phyloP scores from a whole-genome alignment of 73 alveolate genomes.

The Urostyla sp. region DNA sequence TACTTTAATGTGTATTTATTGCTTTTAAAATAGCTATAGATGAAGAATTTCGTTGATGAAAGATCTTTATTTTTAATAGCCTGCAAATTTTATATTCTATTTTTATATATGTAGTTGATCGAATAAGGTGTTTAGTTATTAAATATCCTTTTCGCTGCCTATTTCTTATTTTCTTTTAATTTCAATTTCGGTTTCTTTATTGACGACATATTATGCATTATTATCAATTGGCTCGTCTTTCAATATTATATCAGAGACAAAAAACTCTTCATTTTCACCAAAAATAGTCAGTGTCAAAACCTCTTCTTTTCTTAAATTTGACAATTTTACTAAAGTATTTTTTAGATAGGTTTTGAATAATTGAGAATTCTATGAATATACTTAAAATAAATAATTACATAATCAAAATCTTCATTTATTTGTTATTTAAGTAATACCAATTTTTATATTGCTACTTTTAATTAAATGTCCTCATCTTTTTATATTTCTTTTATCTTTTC shows the following conservation, averaged over 20 bases:
- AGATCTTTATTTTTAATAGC: conserved; percentile 7
- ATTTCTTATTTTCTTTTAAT: neutral
- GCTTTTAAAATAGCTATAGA: neutral
- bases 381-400: neutral
- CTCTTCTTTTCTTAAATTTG: conserved; percentile 23
- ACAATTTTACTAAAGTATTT: neutral
- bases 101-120: neutral
- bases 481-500: too few species aligned
- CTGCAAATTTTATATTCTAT: conserved; percentile 9
- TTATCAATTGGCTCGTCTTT: neutral
- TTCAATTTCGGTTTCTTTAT: conserved; percentile 23
- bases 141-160: conserved; percentile 14
- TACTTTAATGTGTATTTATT: neutral
- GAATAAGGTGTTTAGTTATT: neutral
- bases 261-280: conserved; percentile 42
- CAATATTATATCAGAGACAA: neutral
- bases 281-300: conserved; percentile 19
- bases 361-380: conserved; percentile 6
- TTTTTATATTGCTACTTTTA: too few species aligned
- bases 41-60: conserved; percentile 20
- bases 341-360: conserved; percentile 16
- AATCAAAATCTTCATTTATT: conserved; percentile 20
- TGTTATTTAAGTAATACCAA: too few species aligned
- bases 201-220: neutral
- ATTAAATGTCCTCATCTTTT: too few species aligned